Base-by-base conservation (phyloP, 768 basidiomycete species). In the Macrocybe gigantea region DNA sequence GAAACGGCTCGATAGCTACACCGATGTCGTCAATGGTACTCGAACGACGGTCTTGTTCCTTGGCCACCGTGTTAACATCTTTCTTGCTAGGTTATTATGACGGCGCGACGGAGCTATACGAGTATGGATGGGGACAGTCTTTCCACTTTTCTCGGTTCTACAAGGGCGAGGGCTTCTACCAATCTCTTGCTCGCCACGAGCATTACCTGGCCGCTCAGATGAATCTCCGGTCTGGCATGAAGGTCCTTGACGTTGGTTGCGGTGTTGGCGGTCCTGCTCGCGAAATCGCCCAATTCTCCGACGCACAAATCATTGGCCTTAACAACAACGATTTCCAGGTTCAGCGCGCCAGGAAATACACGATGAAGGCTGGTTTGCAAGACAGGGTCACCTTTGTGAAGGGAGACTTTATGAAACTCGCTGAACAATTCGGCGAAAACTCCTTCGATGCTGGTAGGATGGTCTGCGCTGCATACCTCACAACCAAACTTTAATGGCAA, bases 141-240 rank as follows among this genome's bases (percentile, higher is more conserved):
- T 96, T 96, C 82, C 94, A 97, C 69, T 96, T 96, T 66, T 95
- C 89, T 48, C 91, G 95, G 33, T 98, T 95, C 76, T 93, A 88
- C 80, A 87, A 86, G 67, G 95, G 94, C 53, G 87, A 92, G 63
- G 78, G 76, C 1, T 87, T 87, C 64, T 64, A 74, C 15, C 80
- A 82, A 13, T 82, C 84, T 5, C 68, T 92, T 45, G 93, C 95
- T 29, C 86, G 96, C 37, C 95, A 98, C 60, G 95, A 99, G 70
- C 95, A 99, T 71, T 98, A 94, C 71, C 89, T 99, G 54, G 84
- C 93, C 5, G 72, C 86, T 7, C 79, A 90, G 60, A 93, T 97
- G 85, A 64, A 67, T 41, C 72, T 99, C 51, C 80, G 80, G 44
- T 81, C 93, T 0, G 91, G 93, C 38, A 96, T 96, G 93, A 82